These are phyloP conservation scores for Candida caryicola DNA, from an alignment of 805 yeast species.

Conservation along the genomic window DNA sequence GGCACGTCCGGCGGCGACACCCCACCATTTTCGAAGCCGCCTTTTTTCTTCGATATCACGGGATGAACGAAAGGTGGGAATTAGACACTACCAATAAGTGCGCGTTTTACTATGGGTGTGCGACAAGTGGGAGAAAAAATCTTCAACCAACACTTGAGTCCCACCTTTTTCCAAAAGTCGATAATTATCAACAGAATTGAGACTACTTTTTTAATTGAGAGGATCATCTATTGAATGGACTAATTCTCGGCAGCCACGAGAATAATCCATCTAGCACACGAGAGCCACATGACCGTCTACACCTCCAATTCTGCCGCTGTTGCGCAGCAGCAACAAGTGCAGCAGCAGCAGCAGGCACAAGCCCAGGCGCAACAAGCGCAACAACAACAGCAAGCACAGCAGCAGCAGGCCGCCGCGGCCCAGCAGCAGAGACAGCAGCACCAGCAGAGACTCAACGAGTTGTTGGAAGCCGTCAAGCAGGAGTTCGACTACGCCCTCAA, in stretches of 20 bases:
- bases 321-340: conserved; percentile 28
- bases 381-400: conserved; percentile 19
- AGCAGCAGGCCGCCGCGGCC: conserved; percentile 24
- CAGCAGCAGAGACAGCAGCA: conserved; percentile 40
- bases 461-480: conserved; percentile 86
- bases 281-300: conserved; percentile 30
- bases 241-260: background rate
- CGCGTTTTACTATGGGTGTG: background rate
- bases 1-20: too few relatives aligned
- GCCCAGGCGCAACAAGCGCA: conserved; percentile 17
- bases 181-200: background rate
- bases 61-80: background rate
- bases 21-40: too few relatives aligned
- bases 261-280: background rate
- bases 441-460: conserved; percentile 61
- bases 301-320: conserved; percentile 33
- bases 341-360: conserved; percentile 16
- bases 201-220: background rate
- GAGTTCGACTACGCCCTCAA: conserved; percentile 83
- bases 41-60: too few relatives aligned
- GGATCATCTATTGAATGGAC: background rate
- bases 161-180: background rate
- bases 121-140: background rate
- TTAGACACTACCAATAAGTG: background rate
- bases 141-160: conserved; percentile 1